phyloP scores from a whole-genome alignment of 2,329 filamentous ascomycete genomes.

The Pestalotiopsis sp. region DNA sequence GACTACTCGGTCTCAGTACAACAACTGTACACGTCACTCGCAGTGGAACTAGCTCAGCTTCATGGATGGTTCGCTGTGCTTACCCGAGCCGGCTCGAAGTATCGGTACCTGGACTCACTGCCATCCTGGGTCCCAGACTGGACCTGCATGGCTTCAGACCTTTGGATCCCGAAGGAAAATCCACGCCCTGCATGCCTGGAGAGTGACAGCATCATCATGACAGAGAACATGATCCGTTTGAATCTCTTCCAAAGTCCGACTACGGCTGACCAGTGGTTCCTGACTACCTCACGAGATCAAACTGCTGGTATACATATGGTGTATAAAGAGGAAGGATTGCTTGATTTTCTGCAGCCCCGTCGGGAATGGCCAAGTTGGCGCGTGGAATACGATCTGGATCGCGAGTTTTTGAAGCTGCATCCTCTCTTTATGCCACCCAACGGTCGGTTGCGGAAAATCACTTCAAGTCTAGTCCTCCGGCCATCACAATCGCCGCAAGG shows the following conservation, averaged over 20 bases:
- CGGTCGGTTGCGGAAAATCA: too few species aligned
- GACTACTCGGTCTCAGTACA: not conserved
- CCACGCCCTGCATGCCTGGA: not conserved
- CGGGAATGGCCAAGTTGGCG: too few species aligned
- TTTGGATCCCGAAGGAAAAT: not conserved
- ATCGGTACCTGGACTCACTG: not conserved
- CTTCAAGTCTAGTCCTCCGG: too few species aligned
- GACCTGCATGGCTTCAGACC: not conserved
- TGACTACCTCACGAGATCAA: too few species aligned
- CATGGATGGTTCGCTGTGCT: slow-evolving; percentile 9
- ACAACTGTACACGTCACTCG: slow-evolving; percentile 4
- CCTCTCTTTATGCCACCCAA: too few species aligned
- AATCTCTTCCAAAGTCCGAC: not conserved
- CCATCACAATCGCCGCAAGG: too few species aligned
- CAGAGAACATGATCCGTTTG: not conserved
- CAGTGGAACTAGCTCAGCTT: not conserved
- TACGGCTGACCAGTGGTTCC: too few species aligned
- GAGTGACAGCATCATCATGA: not conserved
- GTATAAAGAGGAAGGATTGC: too few species aligned
- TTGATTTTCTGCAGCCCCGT: too few species aligned
- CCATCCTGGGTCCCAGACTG: slow-evolving; percentile 18
- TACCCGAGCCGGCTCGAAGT: not conserved
- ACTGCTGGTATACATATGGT: too few species aligned
- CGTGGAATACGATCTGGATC: too few species aligned
- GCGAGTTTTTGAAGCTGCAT: too few species aligned